These are phyloP conservation scores for Cajanus cajan DNA, from an alignment of 306 rosid species.

Conservation along the genomic window DNA sequence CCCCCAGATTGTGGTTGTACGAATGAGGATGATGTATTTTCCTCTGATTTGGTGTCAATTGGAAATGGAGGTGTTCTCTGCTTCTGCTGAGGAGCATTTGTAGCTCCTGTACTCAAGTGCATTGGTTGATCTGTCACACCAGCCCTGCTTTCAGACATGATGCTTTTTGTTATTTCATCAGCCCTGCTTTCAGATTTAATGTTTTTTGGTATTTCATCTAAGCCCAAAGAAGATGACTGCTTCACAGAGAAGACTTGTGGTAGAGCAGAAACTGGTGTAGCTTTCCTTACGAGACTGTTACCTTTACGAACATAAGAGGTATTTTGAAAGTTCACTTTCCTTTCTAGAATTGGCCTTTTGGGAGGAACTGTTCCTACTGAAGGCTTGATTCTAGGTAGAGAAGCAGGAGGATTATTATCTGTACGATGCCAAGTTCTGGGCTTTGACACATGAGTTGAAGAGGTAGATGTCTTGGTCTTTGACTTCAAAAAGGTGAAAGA, in stretches of 20 bases:
- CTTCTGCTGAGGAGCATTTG: conserved; percentile 42
- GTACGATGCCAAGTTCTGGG: conserved; percentile 78
- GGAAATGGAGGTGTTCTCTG: conserved; percentile 42
- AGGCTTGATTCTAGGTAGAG: conserved; percentile 38
- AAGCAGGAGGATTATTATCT: conserved; percentile 35
- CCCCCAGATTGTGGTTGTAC: conserved; percentile 47
- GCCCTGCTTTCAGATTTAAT: conserved; percentile 42
- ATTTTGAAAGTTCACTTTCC: conserved; percentile 50
- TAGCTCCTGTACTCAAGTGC: conserved; percentile 36
- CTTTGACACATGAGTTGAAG: conserved; percentile 50
- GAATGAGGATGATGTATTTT: conserved; percentile 39
- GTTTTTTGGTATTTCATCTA: conserved; percentile 45
- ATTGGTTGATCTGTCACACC: conserved; percentile 37
- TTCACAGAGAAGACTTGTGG: conserved; percentile 41
- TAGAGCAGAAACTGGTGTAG: conserved; percentile 51
- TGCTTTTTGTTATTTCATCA: conserved; percentile 44
- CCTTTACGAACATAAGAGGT: conserved; percentile 92
- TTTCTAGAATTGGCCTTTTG: conserved; percentile 47
- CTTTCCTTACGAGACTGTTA: conserved; percentile 80
- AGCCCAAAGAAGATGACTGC: conserved; percentile 44
- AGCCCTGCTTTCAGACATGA: conserved; percentile 42
- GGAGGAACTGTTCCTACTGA: conserved; percentile 42
- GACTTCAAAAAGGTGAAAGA: conserved; percentile 35
- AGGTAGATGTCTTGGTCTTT: conserved; percentile 38
- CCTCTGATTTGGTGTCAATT: conserved; percentile 41